Base-by-base conservation (phyloP, 1,284 basidiomycete genomes). In the Pseudozyma flocculosa region DNA sequence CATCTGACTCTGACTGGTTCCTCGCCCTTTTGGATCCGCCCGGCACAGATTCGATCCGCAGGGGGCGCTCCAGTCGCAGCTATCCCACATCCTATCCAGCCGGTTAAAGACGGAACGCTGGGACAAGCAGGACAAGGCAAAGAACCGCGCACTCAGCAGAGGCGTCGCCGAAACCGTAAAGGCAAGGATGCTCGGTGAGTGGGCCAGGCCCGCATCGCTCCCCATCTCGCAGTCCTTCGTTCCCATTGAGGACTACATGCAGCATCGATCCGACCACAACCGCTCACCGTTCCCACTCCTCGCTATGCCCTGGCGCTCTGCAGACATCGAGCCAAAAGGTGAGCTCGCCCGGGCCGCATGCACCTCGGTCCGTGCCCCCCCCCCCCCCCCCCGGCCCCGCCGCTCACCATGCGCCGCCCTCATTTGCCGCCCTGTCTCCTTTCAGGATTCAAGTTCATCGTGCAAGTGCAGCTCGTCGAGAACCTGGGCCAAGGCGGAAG, bases 401-500 rank as follows among this genome's bases (percentile, higher is more conserved):
- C n/a, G n/a, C n/a, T n/a, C n/a, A n/a, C n/a, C n/a, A n/a, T n/a
- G n/a, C n/a, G n/a, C n/a, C n/a, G n/a, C n/a, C n/a, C n/a, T n/a
- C n/a, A n/a, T n/a, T n/a, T n/a, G n/a, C n/a, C 11, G 26, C 26
- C 26, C 26, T 29, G 7, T 29, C 26, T 29, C 26, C 7, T 29
- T 21, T 36, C 53, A 56, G 64, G 61, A 26, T 71, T 71, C 66
- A 69, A 69, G 43, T 72, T 56, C 32, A 61, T 72, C 14, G 69
- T 72, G 0, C 63, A 72, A 40, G 63, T 69, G 0, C 69, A 72
- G 39, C 56, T 72, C 18, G 60, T 69, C 15, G 66, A 72, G 50
- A 69, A 72, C 45, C 43, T 69, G 17, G 69, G 69, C 3, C 69
- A 72, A 46, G 69, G 69, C 7, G 69, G 66, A 54, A 60, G 69